Base-by-base conservation (phyloP, 1,139 yeast genomes). In the Suhomyces atakaporum region DNA sequence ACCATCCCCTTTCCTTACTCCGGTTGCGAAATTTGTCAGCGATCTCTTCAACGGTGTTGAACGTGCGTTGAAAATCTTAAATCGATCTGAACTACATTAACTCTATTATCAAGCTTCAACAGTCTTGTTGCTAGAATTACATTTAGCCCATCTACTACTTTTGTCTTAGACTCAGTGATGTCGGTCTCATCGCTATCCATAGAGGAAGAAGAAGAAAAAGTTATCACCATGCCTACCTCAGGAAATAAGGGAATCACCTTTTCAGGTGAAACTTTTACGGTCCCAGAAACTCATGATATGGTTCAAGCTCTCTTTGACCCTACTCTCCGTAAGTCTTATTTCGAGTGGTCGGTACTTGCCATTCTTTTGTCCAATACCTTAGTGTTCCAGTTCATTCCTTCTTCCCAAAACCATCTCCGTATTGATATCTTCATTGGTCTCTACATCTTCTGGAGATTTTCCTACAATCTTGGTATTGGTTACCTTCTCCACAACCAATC, bases 201-300 rank as follows among this genome's bases (percentile, higher is more conserved):
- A 18, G 27, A 7, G 8, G 8, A 7, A 19, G 21, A 7, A 8
- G 20, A 6, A 5, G 20, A 18, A 18, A 8, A 18, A 5, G 20
- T 18, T 18, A 18, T 8, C 20, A 18, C 20, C 20, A 18, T 18
- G 20, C 20, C 25, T 16, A 7, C 24, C 15, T 11, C 36, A 4
- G 46, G 46, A 6, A 27, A 33, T 25, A 64, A 59, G 33, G 82
- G 81, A 1, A 69, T 73, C 39, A 75, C 81, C 20, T 67, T 73
- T 40, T 53, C 62, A 10, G 77, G 76, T 4, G 69, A 60, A 28
- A 66, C 72, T 10, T 86, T 86, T 49, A 58, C 62, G 13, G 92
- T 86, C 5, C 95, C 95, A 2, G 77, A 77, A 48, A 87, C 96
- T 16, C 85, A 83, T 52, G 96, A 87, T 56, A 86, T 87, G 95